Evolutionary conservation across 495 filamentous ascomycete species (phyloP), one percentile per base, ranked within the genome.

Genomic region (Staphylotrichum tortipilum): DNA sequence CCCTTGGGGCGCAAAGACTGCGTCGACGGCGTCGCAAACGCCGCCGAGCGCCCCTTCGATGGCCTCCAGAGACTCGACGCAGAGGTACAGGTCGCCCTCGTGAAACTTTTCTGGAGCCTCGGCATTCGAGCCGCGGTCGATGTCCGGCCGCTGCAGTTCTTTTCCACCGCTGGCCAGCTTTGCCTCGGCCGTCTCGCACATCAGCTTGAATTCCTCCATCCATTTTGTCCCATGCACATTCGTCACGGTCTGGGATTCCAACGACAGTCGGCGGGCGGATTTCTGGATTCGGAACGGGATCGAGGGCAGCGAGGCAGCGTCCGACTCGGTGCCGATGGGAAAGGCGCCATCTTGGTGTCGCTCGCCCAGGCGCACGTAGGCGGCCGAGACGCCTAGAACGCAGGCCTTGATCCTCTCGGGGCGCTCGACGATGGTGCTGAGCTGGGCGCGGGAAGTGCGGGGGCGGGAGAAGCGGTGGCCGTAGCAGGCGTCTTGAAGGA

Each of bases 401-500:
- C 81, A 81, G 5, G 94, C 94, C 53, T 85, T 88, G 40, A 98
- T 82, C 30, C 92, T 79, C 69, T 98, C 92, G 24, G 92, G 92
- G 30, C 91, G 75, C 66, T 98, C 92, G 12, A 96, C 88, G 40
- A 97, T 91, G 34, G 78, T 82, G 44, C 62, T 79, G 0, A 97
- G 73, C 4, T 72, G 73, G 3, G 70, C 72, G 44, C 79, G 81
- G 3, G 78, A 79, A 0, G 84, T 80, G 31, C 83, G 80, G n/a
- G 88, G 88, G 19, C 92, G 78, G 11, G 88, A 85, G 60, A 78
- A 97, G 1, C 86, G 82, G 64, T 98, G 92, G 10, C 88, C 89
- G 57, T 96, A 98, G 69, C 91, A 94, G 43, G 83, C 81, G 65
- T 98, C 94, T 50, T 97, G 87, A 4, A 97, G 61, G 26, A 98